A percentile compares a stretch with the other conserved stretches of the same genome.
Evolutionary conservation across 306 rosid species (phyloP).

Genomic region (Begonia loranthoides): DNA sequence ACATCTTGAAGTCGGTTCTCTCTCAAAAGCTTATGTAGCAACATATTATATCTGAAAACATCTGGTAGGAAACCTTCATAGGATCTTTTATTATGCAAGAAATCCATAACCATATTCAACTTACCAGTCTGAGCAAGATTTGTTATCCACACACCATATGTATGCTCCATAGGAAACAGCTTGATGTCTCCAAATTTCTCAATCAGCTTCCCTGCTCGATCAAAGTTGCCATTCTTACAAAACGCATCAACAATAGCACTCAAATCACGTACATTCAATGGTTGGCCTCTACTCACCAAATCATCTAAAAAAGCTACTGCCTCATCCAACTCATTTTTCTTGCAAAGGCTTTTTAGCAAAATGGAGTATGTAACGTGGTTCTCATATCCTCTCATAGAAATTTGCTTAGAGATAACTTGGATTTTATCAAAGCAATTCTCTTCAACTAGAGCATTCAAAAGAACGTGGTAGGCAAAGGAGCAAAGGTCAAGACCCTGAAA

Average conservation of each 20-base stretch:
- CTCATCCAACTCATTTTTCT: too few species aligned
- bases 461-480: slow-evolving; percentile 33
- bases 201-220: slow-evolving; percentile 36
- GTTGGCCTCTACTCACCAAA: slow-evolving; percentile 19
- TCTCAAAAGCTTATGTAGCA: slow-evolving; percentile 52
- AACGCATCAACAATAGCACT: slow-evolving; percentile 29
- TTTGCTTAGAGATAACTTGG: slow-evolving; percentile 31
- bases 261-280: slow-evolving; percentile 22
- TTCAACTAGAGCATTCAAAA: slow-evolving; percentile 49
- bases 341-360: too few species aligned
- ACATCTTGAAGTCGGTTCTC: slow-evolving; percentile 39
- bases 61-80: slow-evolving; percentile 41
- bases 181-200: slow-evolving; percentile 25
- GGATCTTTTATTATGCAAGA: too few species aligned
- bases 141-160: slow-evolving; percentile 42
- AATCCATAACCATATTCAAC: too few species aligned
- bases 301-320: slow-evolving; percentile 33
- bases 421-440: slow-evolving; percentile 29
- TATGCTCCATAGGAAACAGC: slow-evolving; percentile 22
- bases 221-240: too few species aligned
- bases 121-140: too few species aligned
- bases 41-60: slow-evolving; percentile 31
- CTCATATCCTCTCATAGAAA: slow-evolving; percentile 29
- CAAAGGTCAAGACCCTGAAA: slow-evolving; percentile 58
- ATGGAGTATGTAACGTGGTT: too few species aligned